These are phyloP conservation scores for Arabidopsis thaliana DNA, from an alignment of 345 rosid genomes.

Conservation along the genomic window DNA sequence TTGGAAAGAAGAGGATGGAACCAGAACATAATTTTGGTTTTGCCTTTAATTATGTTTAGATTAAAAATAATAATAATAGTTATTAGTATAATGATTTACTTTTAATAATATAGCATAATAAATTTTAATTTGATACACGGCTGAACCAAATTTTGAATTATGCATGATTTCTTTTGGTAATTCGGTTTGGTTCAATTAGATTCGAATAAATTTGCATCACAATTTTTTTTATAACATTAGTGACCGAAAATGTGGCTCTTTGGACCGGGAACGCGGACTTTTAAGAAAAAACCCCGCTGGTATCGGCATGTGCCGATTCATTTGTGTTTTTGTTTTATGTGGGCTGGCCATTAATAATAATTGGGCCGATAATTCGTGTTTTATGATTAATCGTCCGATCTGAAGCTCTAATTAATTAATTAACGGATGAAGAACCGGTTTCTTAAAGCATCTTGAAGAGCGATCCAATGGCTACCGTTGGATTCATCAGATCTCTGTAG, in stretches of 20 bases:
- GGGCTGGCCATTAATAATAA: constrained; percentile 27
- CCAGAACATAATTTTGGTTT: too few relatives aligned
- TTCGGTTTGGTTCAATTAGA: too few relatives aligned
- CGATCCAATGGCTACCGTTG: constrained; percentile 38
- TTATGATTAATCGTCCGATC: constrained; percentile 1
- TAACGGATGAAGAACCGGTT: constrained; percentile 31
- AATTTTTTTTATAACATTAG: not conserved
- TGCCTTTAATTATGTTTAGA: too few relatives aligned
- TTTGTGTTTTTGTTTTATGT: constrained; percentile 24
- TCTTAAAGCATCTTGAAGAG: constrained; percentile 21
- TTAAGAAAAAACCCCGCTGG: not conserved
- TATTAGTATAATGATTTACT: too few relatives aligned
- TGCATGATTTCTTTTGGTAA: too few relatives aligned
- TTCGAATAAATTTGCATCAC: not conserved
- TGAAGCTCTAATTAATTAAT: not conserved
- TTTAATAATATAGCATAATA: too few relatives aligned
- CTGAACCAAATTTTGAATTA: too few relatives aligned
- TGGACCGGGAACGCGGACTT: constrained; percentile 25
- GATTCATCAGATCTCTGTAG: constrained; percentile 55
- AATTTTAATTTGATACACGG: not conserved
- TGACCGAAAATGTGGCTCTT: constrained; percentile 15
- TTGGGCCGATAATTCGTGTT: constrained; percentile 18
- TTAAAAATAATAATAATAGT: too few relatives aligned
- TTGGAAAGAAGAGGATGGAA: too few relatives aligned
- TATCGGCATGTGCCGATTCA: constrained; percentile 15